Percentiles rank a stretch among this genome's conserved stretches.
phyloP scores from a whole-genome alignment of 768 basidiomycete species.

The Panellus pusillus region DNA sequence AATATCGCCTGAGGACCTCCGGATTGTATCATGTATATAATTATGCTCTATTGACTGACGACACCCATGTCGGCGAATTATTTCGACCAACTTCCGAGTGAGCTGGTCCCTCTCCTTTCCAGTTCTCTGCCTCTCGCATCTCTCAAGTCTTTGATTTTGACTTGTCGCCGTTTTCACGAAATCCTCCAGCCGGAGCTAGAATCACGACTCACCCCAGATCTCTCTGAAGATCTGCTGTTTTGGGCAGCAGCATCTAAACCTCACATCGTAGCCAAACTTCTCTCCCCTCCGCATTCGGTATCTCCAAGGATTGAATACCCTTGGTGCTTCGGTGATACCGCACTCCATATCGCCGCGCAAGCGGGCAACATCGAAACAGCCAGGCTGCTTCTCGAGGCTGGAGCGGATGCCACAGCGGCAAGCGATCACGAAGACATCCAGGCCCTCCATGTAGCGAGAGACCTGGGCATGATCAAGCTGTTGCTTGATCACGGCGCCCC shows the following conservation, averaged over 20 bases:
- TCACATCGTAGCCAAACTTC: constrained; percentile 4
- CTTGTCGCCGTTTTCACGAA: neutral
- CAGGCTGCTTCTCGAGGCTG: neutral
- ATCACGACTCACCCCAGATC: constrained; percentile 1
- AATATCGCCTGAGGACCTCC: constrained; percentile 12
- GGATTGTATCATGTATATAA: constrained; percentile 21
- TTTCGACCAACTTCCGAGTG: neutral
- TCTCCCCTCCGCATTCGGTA: neutral
- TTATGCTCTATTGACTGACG: constrained; percentile 5
- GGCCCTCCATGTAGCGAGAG: neutral
- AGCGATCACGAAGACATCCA: neutral
- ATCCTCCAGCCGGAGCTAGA: constrained; percentile 11
- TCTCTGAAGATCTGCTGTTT: neutral
- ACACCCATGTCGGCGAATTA: neutral
- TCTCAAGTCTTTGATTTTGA: neutral
- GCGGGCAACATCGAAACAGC: neutral
- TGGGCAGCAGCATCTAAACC: neutral
- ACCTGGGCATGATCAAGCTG: constrained; percentile 2
- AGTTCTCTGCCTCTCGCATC: neutral
- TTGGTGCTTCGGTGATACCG: neutral
- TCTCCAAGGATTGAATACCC: neutral
- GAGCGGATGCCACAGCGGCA: neutral
- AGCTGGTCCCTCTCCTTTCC: neutral
- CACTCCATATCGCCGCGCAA: neutral
- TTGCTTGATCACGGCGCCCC: constrained; percentile 7